Evolutionary conservation across 2,329 filamentous ascomycete genomes (phyloP).

Genomic region (Rhynchosporium graminicola): DNA sequence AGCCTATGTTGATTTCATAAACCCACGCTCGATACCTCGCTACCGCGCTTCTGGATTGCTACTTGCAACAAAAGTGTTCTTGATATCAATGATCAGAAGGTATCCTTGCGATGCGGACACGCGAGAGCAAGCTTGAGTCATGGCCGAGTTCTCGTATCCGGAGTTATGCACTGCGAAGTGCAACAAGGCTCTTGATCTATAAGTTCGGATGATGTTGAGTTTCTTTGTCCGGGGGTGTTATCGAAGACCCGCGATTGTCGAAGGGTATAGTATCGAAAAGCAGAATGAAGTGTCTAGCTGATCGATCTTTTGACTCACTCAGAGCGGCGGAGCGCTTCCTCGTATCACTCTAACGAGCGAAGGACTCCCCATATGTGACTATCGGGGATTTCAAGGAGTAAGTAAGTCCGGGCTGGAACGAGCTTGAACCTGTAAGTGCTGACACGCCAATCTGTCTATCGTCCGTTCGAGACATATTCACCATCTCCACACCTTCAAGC

Average conservation of each 20-base stretch:
- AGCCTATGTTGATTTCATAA: not conserved
- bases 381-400: not conserved
- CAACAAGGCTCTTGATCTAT: not conserved
- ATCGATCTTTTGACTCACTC: not conserved
- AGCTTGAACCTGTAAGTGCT: not conserved
- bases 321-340: not conserved
- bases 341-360: not conserved
- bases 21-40: constrained; percentile 7
- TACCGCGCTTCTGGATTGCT: constrained; percentile 22
- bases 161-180: not conserved
- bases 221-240: not conserved
- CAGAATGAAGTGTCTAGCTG: too few species aligned
- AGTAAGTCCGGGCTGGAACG: not conserved
- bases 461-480: not conserved
- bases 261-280: not conserved
- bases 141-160: not conserved
- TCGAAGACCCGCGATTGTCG: not conserved
- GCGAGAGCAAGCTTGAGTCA: not conserved
- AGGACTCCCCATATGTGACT: not conserved
- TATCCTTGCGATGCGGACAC: not conserved
- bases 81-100: not conserved
- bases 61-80: constrained; percentile 25
- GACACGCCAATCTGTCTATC: not conserved
- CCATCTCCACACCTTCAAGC: not conserved
- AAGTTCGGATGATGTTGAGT: not conserved